Base-by-base conservation (phyloP, 2,329 filamentous ascomycete genomes). In the Pseudogymnoascus destructans region DNA sequence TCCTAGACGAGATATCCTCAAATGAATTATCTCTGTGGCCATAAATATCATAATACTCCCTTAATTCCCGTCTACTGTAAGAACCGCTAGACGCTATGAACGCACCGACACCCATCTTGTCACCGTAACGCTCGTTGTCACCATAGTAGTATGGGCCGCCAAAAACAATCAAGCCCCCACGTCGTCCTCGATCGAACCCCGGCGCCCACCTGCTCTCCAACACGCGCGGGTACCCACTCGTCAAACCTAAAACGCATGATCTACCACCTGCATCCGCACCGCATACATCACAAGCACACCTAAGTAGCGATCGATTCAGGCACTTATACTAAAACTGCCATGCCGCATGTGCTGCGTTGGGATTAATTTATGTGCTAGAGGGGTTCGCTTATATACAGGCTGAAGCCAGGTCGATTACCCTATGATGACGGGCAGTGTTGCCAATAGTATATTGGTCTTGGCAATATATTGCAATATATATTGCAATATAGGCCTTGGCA, bases 331-430 rank as follows among this genome's bases (percentile, higher is more conserved):
- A 52, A 52, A 52, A 6, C 15, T 10, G 25, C 23, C 46, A 32
- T 23, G 19, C 40, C 21, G 40, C 19, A 23, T 32, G 46, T 9
- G 46, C 46, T 13, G 46, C 46, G 25, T 30, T 10, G 46, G n/a
- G 25, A 52, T 52, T 52, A 52, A 52, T 52, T 19, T 19, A 17
- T 8, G 23, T 52, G 21, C n/a, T 23, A 23, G 40, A 46, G 40
- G 19, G 42, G 38, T 49, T 49, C 25, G 46, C 15, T 52, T 52
- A 30, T 52, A 52, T 52, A 52, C 46, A 52, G 46, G 46, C 46
- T 52, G 32, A 52, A 32, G 25, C 46, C 46, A 15, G 25, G n/a
- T 19, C 5, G 46, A 52, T 52, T 52, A 52, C 46, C 46, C 46
- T n/a, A n/a, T n/a, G n/a, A n/a, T n/a, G n/a, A n/a, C n/a, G n/a